These are phyloP conservation scores for Trebouxia sp. DNA, from an alignment of 139 green algal species.

Conservation along the genomic window DNA sequence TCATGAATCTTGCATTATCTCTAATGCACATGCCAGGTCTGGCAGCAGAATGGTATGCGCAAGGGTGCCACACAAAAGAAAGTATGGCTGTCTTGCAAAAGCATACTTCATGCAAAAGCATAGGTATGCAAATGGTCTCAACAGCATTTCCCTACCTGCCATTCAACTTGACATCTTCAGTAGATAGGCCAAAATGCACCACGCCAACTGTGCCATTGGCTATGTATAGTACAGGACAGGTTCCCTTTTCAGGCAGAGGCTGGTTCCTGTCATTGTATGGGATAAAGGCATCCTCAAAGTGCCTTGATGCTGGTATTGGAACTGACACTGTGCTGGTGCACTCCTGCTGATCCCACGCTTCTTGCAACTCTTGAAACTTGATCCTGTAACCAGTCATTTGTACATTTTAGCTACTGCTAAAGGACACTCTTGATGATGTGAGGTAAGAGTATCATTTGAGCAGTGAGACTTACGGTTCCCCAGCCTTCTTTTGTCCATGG, in stretches of 20 bases:
- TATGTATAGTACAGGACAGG: constrained; percentile 12
- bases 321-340: constrained; percentile 18
- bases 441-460: too few species aligned
- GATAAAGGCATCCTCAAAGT: constrained; percentile 23
- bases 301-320: constrained; percentile 8
- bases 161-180: constrained; percentile 18
- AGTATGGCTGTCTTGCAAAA: too few species aligned
- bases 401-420: too few species aligned
- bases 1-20: too few species aligned
- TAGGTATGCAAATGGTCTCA: neutral
- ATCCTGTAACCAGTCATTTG: too few species aligned
- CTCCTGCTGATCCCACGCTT: constrained; percentile 19
- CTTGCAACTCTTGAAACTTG: constrained; percentile 19
- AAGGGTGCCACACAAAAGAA: too few species aligned
- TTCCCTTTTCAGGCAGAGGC: neutral
- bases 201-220: constrained; percentile 23
- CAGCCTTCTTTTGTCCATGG: constrained; percentile 12
- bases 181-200: constrained; percentile 1
- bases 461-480: neutral
- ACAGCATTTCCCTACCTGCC: neutral
- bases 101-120: too few species aligned
- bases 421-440: too few species aligned
- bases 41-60: too few species aligned
- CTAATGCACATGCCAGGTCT: too few species aligned
- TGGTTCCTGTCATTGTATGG: neutral